Evolutionary conservation across 805 yeast species (phyloP).

Genomic region (Hemisphaericaspora nanyangensis): DNA sequence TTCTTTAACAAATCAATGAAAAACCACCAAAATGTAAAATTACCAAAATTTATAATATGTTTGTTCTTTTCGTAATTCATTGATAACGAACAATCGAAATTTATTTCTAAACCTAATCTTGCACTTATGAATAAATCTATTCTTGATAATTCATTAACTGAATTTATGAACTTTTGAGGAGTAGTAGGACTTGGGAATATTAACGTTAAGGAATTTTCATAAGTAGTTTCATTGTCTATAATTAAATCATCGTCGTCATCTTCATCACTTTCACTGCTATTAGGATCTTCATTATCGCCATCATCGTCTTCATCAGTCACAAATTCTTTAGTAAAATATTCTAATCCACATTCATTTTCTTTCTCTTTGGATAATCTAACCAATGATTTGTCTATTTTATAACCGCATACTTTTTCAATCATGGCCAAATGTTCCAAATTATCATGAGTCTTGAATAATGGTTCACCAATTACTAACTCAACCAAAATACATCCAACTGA

Average conservation of each 20-base stretch:
- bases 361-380: slow-evolving; percentile 29
- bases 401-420: slow-evolving; percentile 79
- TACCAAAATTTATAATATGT: slow-evolving; percentile 48
- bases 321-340: slow-evolving; percentile 30
- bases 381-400: slow-evolving; percentile 43
- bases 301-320: slow-evolving; percentile 8
- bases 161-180: slow-evolving; percentile 33
- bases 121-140: slow-evolving; percentile 43
- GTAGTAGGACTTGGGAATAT: slow-evolving; percentile 39
- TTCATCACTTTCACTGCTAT: slow-evolving; percentile 1
- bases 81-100: slow-evolving; percentile 36
- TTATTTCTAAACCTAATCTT: slow-evolving; percentile 36
- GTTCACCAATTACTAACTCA: slow-evolving; percentile 91
- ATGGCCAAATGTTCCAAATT: slow-evolving; percentile 91
- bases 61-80: slow-evolving; percentile 35
- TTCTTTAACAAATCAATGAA: slow-evolving; percentile 47
- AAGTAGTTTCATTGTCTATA: slow-evolving; percentile 27
- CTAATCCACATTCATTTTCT: slow-evolving; percentile 39
- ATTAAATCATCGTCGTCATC: slow-evolving; percentile 23
- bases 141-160: slow-evolving; percentile 38
- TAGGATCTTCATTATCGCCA: slow-evolving; percentile 1
- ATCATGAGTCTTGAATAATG: slow-evolving; percentile 91
- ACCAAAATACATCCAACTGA: slow-evolving; percentile 90
- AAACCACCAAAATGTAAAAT: slow-evolving; percentile 78
- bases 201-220: slow-evolving; percentile 22